Evolutionary conservation across 257 asterid species (phyloP).

Genomic region (Przewalskia tangutica): DNA sequence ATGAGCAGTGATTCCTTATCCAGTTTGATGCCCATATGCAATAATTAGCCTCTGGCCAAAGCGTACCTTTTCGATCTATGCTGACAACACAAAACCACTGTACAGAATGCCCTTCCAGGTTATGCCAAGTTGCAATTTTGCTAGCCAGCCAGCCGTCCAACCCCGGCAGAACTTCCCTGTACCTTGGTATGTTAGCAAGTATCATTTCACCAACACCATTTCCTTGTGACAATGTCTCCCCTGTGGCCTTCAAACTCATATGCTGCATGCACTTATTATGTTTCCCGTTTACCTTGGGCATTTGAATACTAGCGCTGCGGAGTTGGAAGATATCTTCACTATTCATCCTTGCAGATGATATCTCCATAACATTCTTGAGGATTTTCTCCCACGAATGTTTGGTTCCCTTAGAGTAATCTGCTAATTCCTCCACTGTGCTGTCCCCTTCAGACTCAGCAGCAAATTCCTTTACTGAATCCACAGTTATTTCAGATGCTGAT

Average conservation of each 20-base stretch:
- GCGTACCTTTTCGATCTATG: constrained; percentile 71
- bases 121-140: constrained; percentile 69
- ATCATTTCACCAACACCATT: constrained; percentile 57
- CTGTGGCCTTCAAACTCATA: constrained; percentile 52
- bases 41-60: neutral
- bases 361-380: constrained; percentile 36
- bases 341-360: constrained; percentile 24
- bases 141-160: constrained; percentile 72
- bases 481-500: constrained; percentile 74
- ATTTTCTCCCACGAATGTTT: constrained; percentile 55
- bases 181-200: constrained; percentile 55
- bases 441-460: constrained; percentile 51
- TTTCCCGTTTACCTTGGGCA: constrained; percentile 53
- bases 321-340: constrained; percentile 29
- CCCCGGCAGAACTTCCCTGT: constrained; percentile 73
- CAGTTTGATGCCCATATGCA: neutral
- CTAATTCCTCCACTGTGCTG: constrained; percentile 39
- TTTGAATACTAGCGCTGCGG: constrained; percentile 18
- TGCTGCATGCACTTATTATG: constrained; percentile 69
- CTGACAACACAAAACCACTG: constrained; percentile 83
- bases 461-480: constrained; percentile 66
- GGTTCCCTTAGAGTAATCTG: constrained; percentile 36
- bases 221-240: constrained; percentile 71
- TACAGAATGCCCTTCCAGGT: constrained; percentile 70
- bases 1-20: neutral